phyloP scores from a whole-genome alignment of 1,284 basidiomycete species.

The Schizophyllum commune region DNA sequence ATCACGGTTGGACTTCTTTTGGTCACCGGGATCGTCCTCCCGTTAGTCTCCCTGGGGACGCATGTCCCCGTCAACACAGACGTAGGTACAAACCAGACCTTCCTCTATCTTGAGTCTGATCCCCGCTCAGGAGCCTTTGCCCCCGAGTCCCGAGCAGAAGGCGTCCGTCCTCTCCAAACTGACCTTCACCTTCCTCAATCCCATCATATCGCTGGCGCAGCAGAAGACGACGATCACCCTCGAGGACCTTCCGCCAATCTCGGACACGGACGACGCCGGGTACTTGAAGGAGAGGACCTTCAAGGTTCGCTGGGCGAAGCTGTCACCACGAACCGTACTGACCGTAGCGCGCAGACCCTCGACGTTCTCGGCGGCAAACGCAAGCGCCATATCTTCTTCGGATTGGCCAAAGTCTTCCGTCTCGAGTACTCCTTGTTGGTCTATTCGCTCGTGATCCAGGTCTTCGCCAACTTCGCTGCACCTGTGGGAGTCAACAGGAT shows the following conservation, averaged over 20 bases:
- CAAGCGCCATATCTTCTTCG: conserved; percentile 27
- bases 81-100: too few species aligned
- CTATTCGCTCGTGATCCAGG: conserved; percentile 15
- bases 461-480: conserved; percentile 22
- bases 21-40: too few species aligned
- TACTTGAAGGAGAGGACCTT: conserved; percentile 19
- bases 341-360: too few species aligned
- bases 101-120: too few species aligned
- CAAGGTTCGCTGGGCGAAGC: conserved; percentile 16
- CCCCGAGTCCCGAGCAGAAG: conserved; percentile 49
- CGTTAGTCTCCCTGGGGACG: too few species aligned
- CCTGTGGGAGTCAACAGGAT: conserved; percentile 35
- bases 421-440: conserved; percentile 16
- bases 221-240: conserved; percentile 22
- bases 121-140: too few species aligned
- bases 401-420: conserved; percentile 21
- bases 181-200: conserved; percentile 42
- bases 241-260: conserved; percentile 35
- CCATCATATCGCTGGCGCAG: too few species aligned
- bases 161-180: conserved; percentile 39
- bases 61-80: too few species aligned
- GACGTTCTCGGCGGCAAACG: conserved; percentile 28
- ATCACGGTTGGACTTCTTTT: too few species aligned
- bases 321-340: too few species aligned
- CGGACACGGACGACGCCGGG: conserved; percentile 35